These are phyloP conservation scores for Xylariales sp. DNA, from an alignment of 2,329 filamentous ascomycete genomes.

Conservation along the genomic window DNA sequence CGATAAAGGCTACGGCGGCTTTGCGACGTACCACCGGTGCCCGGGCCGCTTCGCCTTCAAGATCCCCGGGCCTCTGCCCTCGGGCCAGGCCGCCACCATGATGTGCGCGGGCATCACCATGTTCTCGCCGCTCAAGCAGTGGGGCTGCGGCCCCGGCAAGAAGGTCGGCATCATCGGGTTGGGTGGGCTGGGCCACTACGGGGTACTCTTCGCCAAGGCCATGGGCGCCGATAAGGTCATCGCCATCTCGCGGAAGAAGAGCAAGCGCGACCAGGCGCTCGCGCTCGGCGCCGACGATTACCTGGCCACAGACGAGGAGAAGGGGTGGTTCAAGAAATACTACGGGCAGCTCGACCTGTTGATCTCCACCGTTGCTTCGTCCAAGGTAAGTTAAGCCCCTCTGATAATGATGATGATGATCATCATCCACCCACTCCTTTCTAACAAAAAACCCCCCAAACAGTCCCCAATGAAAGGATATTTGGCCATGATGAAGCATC, in stretches of 20 bases:
- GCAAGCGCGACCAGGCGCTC: slow-evolving; percentile 45
- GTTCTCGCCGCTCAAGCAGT: slow-evolving; percentile 53
- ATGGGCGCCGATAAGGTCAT: slow-evolving; percentile 53
- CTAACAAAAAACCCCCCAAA: neutral
- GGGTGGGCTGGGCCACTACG: slow-evolving; percentile 63
- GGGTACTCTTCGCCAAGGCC: slow-evolving; percentile 59
- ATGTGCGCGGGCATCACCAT: slow-evolving; percentile 64
- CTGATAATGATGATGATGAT: no score
- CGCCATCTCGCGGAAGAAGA: slow-evolving; percentile 43
- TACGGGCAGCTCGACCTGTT: slow-evolving; percentile 46
- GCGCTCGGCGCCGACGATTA: slow-evolving; percentile 43
- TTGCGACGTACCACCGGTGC: slow-evolving; percentile 16
- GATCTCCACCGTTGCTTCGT: slow-evolving; percentile 43
- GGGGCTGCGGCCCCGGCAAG: slow-evolving; percentile 59
- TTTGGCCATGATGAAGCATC: slow-evolving; percentile 50
- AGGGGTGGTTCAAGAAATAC: slow-evolving; percentile 46
- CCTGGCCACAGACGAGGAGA: slow-evolving; percentile 36
- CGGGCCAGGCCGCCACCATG: slow-evolving; percentile 50
- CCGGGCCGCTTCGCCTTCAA: slow-evolving; percentile 35
- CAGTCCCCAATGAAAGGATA: slow-evolving; percentile 55
- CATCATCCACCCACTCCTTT: neutral
- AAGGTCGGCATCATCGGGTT: slow-evolving; percentile 61
- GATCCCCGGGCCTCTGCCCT: slow-evolving; percentile 28
- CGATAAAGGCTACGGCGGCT: slow-evolving; percentile 51
- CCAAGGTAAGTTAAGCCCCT: slow-evolving; percentile 18